Base-by-base conservation (phyloP, 441 rosid species). In the Populus tomentosa region DNA sequence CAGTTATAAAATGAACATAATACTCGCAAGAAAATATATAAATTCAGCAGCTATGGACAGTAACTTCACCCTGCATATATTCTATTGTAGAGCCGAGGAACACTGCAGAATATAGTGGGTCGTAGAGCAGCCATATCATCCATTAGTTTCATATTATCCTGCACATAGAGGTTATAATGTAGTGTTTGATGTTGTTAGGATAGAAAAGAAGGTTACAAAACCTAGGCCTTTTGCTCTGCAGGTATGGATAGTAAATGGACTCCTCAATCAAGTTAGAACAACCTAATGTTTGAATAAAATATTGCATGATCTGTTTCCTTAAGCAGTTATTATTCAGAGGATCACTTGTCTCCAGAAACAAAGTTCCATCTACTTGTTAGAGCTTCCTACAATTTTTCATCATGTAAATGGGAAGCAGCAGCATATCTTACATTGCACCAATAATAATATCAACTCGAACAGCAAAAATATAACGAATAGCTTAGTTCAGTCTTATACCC, bases 11-110 rank as follows among this genome's bases (percentile, higher is more conserved):
- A 61, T 50, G 69, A 86, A 75, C 62, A 77, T 50, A 72, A 70
- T 16, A 62, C n/a, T 63, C 61, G 18, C 67, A 69, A 78, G 23
- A 74, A 76, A 78, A 16, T 36, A 62, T 40, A 68, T 66, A 26
- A 77, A 64, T 77, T 83, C 63, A 85, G 73, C 40, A 75, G 78
- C 77, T 69, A 62, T 32, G 67, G 75, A 69, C 6, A 63, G 80
- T 76, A 71, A 71, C 53, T 75, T 86, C 81, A 96, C 99, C 99
- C 93, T 64, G 81, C 90, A 83, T 96, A 96, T 82, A 96, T 93
- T 88, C 98, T 92, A 77, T 94, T 94, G 81, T 89, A 94, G 77
- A 94, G 85, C 78, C 98, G 97, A 87, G 99, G 99, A 80, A 96
- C 98, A 70, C 99, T 94, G 90, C 90, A 85, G 87, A 97, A 97